Evolutionary conservation across 306 rosid species (phyloP).

Genomic region (Quercus mongolica): DNA sequence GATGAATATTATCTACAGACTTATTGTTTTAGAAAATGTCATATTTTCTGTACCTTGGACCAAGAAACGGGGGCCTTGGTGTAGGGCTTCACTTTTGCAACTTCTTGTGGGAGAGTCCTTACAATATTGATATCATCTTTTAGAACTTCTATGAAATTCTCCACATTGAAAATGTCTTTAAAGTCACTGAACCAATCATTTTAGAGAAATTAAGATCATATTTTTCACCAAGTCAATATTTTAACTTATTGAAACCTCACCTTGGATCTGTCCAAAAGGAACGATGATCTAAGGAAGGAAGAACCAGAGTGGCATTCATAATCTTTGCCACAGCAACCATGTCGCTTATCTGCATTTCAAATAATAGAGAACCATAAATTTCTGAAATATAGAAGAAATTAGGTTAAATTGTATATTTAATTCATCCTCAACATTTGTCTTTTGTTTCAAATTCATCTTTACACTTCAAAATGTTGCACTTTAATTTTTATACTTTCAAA

Average conservation of each 20-base stretch:
- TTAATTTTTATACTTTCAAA: too few species aligned
- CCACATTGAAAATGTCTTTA: conserved; percentile 56
- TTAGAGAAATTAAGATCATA: not conserved
- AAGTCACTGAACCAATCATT: conserved; percentile 43
- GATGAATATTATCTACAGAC: too few species aligned
- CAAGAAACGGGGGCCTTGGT: conserved; percentile 57
- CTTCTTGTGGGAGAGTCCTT: conserved; percentile 44
- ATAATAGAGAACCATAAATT: not conserved
- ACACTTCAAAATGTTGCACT: too few species aligned
- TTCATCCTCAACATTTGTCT: too few species aligned
- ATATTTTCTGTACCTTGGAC: conserved; percentile 49
- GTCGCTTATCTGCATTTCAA: conserved; percentile 58
- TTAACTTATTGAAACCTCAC: conserved; percentile 19
- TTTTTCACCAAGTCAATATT: not conserved
- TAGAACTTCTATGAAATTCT: conserved; percentile 57
- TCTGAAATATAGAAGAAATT: not conserved
- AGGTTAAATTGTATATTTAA: too few species aligned
- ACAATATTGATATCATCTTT: conserved; percentile 43
- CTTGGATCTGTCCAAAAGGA: conserved; percentile 74
- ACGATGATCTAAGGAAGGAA: conserved; percentile 62
- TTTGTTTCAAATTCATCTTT: too few species aligned
- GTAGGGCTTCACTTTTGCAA: conserved; percentile 27
- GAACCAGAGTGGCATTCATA: conserved; percentile 64
- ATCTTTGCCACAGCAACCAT: conserved; percentile 72
- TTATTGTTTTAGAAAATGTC: not conserved